These are phyloP conservation scores for Kodamaea derodonti DNA, from an alignment of 1,139 yeast genomes.

Conservation along the genomic window DNA sequence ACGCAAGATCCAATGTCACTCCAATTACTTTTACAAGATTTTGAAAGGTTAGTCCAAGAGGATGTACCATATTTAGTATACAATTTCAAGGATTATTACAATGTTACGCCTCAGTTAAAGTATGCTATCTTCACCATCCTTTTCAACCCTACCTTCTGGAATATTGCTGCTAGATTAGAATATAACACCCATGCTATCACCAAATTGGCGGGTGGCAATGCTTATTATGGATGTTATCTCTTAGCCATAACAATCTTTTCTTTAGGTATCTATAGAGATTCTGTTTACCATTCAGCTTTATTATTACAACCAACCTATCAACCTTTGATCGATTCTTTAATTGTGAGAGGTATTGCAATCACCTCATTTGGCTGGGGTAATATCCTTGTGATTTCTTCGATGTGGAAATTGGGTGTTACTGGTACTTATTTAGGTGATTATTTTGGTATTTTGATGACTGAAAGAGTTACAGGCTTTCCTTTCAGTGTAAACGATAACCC, in stretches of 20 bases:
- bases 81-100: constrained; percentile 23
- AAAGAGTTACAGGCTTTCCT: constrained; percentile 91
- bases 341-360: constrained; percentile 34
- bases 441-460: constrained; percentile 90
- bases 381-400: constrained; percentile 72
- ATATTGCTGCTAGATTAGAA: constrained; percentile 82
- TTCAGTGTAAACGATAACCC: constrained; percentile 89
- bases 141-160: constrained; percentile 96
- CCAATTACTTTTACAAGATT: not conserved
- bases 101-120: constrained; percentile 20
- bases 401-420: constrained; percentile 93
- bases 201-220: constrained; percentile 63
- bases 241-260: constrained; percentile 80
- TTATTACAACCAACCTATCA: constrained; percentile 51
- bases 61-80: constrained; percentile 11
- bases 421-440: constrained; percentile 97
- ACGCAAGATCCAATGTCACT: too few species aligned
- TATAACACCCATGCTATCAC: constrained; percentile 74
- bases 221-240: constrained; percentile 74
- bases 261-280: constrained; percentile 79
- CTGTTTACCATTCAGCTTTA: constrained; percentile 62
- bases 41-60: constrained; percentile 6
- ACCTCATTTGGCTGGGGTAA: constrained; percentile 63
- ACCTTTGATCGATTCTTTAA: constrained; percentile 36
- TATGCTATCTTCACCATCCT: constrained; percentile 58